Evolutionary conservation across 2,329 filamentous ascomycete species (phyloP), one percentile per base, ranked within the genome.

Genomic region (Aspergillus amoenus): DNA sequence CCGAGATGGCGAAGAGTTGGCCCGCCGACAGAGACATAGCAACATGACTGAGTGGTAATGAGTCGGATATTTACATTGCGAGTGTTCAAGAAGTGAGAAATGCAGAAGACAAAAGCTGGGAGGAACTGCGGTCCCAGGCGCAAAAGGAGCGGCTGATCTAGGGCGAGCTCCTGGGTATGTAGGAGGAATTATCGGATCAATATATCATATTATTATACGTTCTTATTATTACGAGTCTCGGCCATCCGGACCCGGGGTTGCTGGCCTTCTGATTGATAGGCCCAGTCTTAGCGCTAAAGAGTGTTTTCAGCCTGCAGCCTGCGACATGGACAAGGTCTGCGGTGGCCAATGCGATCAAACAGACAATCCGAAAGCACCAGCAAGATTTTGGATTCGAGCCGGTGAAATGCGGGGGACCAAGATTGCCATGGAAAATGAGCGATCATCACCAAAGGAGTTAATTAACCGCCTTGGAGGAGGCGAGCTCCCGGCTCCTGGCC

Each of bases 1-100:
- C 73, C 60, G 78, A 83, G 61, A 93, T 81, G 44, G 81, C 80
- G 34, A 76, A 66, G 51, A 87, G 73, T 66, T 85, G 68, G 32
- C 59, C 39, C 39, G 60, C 53, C 24, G 67, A 64, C 13, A 69
- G 64, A 17, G 66, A 57, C 71, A 73, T 72, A 34, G 58, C 61
- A 53, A 56, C 56, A 64, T 64, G 55, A 49, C 39, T 52, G 57
- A 37, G 30, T 42, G 44, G 50, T n/a, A 37, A n/a, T 13, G 15
- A 34, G 30, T 12, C 50, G 11, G 27, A 41, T 17, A 46, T 47
- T 40, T 37, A 42, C 41, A 56, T 55, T 11, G 46, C 43, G 41
- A 55, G 34, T 24, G 4, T 39, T 17, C 21, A 53, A 13, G 27
- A 18, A 27, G 17, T 17, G 5, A 21, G 46, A 6, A 46, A 17